phyloP scores from a whole-genome alignment of 179 eudicot species.

The Silene coronaria region DNA sequence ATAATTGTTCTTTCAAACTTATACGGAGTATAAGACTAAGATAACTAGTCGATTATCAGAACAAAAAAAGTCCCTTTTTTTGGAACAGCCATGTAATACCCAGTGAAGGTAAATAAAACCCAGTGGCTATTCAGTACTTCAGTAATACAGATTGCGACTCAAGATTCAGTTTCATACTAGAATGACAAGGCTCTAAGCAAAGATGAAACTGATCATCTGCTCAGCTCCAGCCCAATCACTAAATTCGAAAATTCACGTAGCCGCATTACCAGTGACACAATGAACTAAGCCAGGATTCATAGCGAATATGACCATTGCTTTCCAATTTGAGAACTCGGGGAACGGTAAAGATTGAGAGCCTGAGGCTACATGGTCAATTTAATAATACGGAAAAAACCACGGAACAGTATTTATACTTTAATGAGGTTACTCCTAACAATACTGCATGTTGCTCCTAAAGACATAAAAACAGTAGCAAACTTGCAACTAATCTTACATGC shows the following conservation, averaged over 20 bases:
- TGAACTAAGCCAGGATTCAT: too few species aligned
- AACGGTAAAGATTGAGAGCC: background rate
- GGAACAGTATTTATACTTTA: background rate
- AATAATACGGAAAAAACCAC: too few species aligned
- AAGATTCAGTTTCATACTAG: background rate
- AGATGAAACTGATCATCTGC: conserved; percentile 3
- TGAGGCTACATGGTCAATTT: too few species aligned
- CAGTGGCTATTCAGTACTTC: background rate
- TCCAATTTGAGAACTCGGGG: background rate
- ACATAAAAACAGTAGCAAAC: conserved; percentile 15
- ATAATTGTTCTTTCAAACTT: background rate
- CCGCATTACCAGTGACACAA: too few species aligned
- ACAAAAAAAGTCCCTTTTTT: too few species aligned
- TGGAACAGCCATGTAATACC: background rate
- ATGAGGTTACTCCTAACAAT: background rate
- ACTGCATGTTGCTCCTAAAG: conserved; percentile 9
- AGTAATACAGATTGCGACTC: background rate
- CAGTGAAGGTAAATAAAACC: background rate
- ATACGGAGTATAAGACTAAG: background rate
- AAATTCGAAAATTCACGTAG: background rate
- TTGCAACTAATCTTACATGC: conserved; percentile 58
- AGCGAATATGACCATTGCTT: background rate
- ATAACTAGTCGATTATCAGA: background rate
- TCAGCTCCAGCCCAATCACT: background rate
- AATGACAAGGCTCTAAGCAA: background rate